Percentiles rank a stretch among this genome's conserved stretches.
Evolutionary conservation across 2,329 filamentous ascomycete genomes (phyloP).

Genomic region (Didymellaceae sp.): DNA sequence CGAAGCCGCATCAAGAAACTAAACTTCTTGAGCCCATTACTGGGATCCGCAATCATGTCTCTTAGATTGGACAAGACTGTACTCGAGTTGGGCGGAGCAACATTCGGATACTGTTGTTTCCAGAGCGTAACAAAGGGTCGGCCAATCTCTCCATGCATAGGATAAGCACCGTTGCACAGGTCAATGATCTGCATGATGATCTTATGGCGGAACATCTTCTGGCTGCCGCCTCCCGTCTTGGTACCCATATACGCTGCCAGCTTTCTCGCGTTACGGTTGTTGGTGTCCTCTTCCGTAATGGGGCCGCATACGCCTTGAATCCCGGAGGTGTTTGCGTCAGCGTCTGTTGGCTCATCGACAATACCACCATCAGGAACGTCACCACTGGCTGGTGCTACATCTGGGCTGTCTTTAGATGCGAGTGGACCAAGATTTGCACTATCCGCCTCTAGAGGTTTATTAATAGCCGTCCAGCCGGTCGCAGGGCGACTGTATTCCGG

Average conservation of each 20-base stretch:
- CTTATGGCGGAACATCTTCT: slow-evolving; percentile 37
- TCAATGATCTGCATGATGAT: slow-evolving; percentile 63
- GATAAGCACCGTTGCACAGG: slow-evolving; percentile 62
- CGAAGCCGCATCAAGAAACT: slow-evolving; percentile 35
- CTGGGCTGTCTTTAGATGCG: slow-evolving; percentile 3
- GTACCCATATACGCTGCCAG: slow-evolving; percentile 7
- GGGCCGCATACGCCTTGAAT: slow-evolving; percentile 16
- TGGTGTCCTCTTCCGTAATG: slow-evolving; percentile 12
- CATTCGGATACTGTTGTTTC: slow-evolving; percentile 51
- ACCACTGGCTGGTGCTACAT: neutral
- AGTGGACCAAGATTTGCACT: slow-evolving; percentile 30
- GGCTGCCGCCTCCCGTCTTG: slow-evolving; percentile 32
- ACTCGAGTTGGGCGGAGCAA: slow-evolving; percentile 58
- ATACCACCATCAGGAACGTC: neutral
- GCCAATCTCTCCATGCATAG: slow-evolving; percentile 61
- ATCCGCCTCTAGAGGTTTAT: slow-evolving; percentile 8
- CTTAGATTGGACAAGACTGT: slow-evolving; percentile 61
- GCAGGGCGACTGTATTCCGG: neutral
- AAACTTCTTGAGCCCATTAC: slow-evolving; percentile 59
- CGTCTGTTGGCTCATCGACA: neutral
- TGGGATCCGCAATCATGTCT: slow-evolving; percentile 53
- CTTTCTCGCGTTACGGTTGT: slow-evolving; percentile 15
- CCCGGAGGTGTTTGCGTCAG: neutral
- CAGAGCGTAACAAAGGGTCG: slow-evolving; percentile 62
- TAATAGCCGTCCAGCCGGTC: slow-evolving; percentile 28